Evolutionary conservation across 2,329 filamentous ascomycete species (phyloP).

Genomic region (Calonectria ilicicola): DNA sequence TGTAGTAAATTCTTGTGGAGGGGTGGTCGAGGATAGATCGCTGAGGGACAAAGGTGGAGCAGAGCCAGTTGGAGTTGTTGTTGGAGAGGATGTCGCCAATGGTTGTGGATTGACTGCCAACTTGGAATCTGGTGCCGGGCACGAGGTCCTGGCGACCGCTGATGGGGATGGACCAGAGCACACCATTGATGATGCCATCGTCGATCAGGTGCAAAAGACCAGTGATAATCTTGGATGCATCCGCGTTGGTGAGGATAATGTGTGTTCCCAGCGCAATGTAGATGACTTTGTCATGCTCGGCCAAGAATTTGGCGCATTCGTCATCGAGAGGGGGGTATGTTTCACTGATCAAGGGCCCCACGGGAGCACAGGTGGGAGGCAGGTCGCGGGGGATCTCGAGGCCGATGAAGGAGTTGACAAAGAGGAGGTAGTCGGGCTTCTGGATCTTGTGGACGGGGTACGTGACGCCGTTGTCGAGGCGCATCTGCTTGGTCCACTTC

Average conservation of each 20-base stretch:
- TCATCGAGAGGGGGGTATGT: slow-evolving; percentile 47
- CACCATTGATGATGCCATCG: slow-evolving; percentile 49
- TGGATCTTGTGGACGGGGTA: slow-evolving; percentile 40
- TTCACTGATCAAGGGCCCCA: slow-evolving; percentile 55
- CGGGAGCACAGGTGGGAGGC: slow-evolving; percentile 51
- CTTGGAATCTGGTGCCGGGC: background rate
- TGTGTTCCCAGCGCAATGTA: slow-evolving; percentile 59
- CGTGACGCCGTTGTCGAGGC: slow-evolving; percentile 44
- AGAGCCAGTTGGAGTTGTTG: slow-evolving; percentile 45
- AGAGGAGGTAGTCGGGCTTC: slow-evolving; percentile 54
- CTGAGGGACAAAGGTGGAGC: slow-evolving; percentile 54
- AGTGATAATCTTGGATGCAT: slow-evolving; percentile 47
- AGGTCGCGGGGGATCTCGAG: slow-evolving; percentile 55
- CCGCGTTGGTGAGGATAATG: slow-evolving; percentile 45
- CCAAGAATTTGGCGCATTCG: slow-evolving; percentile 44
- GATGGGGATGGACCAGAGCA: slow-evolving; percentile 51
- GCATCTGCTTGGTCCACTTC: slow-evolving; percentile 47
- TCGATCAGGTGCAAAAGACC: slow-evolving; percentile 44
- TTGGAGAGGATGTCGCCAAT: slow-evolving; percentile 41
- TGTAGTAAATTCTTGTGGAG: slow-evolving; percentile 51
- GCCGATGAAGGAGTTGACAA: slow-evolving; percentile 57
- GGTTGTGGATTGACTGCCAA: slow-evolving; percentile 24
- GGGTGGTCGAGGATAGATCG: slow-evolving; percentile 52
- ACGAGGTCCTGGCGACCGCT: slow-evolving; percentile 20
- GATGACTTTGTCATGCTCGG: slow-evolving; percentile 46